Evolutionary conservation across 371 early-diverging fungal genomes (phyloP).

Genomic region (Phascolomyces articulosus): DNA sequence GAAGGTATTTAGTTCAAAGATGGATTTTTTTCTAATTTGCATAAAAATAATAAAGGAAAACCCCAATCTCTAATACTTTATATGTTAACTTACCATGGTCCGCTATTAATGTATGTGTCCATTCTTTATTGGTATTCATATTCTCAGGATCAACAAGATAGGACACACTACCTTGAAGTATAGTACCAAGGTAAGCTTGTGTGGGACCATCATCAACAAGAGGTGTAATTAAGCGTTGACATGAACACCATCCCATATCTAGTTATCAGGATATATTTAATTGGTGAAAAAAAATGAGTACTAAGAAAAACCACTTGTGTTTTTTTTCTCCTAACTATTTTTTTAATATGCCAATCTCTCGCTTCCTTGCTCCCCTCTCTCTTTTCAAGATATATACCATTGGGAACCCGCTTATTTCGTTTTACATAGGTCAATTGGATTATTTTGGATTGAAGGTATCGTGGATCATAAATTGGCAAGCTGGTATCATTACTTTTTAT

Average conservation of each 20-base stretch:
- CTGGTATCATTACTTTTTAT: background rate
- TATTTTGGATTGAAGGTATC: constrained; percentile 4
- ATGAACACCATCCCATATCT: constrained; percentile 11
- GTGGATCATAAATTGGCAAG: constrained; percentile 7
- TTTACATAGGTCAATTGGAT: constrained; percentile 4
- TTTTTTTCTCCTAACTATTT: no score
- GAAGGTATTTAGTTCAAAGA: no score
- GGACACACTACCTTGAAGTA: constrained; percentile 28
- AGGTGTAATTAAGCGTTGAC: background rate
- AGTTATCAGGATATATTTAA: background rate
- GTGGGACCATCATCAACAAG: background rate
- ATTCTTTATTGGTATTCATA: constrained; percentile 11
- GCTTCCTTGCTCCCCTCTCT: no score
- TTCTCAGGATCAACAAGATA: constrained; percentile 29
- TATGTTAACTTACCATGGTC: constrained; percentile 27
- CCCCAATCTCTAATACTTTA: no score
- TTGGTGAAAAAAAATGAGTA: background rate
- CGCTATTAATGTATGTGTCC: constrained; percentile 35
- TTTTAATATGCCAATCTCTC: no score
- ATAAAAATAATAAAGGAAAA: background rate
- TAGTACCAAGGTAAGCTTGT: background rate
- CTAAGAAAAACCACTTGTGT: background rate
- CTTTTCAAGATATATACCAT: constrained; percentile 7
- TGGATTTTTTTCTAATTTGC: background rate
- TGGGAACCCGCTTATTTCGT: background rate